A percentile compares a stretch with the other conserved stretches of the same genome.
Evolutionary conservation across 495 filamentous ascomycete genomes (phyloP).

Genomic region (Xylaria intraflava): DNA sequence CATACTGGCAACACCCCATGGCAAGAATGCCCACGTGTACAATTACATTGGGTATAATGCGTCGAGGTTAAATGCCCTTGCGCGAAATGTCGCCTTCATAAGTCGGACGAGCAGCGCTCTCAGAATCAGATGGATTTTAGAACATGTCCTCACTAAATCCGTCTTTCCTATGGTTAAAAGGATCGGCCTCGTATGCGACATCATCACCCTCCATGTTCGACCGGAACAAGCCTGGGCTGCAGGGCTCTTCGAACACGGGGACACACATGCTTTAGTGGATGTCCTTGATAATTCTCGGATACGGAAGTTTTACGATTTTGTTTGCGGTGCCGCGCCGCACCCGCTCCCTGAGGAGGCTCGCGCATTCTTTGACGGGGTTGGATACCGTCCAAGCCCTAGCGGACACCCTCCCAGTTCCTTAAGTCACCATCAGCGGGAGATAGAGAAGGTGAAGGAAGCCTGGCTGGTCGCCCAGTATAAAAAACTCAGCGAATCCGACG

Average conservation of each 20-base stretch:
- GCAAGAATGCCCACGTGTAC: no score
- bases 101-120: neutral
- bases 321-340: no score
- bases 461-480: no score
- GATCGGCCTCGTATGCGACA: neutral
- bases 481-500: no score
- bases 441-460: no score
- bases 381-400: no score
- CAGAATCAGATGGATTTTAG: neutral
- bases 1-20: neutral
- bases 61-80: neutral
- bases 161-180: neutral
- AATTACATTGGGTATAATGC: neutral
- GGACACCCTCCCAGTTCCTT: no score
- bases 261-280: neutral
- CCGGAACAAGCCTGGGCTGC: neutral
- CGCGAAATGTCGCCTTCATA: neutral
- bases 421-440: no score
- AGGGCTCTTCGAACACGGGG: neutral
- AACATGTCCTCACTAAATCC: neutral
- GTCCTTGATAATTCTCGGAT: neutral
- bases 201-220: neutral
- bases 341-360: no score
- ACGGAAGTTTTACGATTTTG: neutral
- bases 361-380: no score